A percentile compares a stretch with the other conserved stretches of the same genome.
phyloP scores from a whole-genome alignment of 1,139 yeast genomes.

The Sugiyamaella sp. region DNA sequence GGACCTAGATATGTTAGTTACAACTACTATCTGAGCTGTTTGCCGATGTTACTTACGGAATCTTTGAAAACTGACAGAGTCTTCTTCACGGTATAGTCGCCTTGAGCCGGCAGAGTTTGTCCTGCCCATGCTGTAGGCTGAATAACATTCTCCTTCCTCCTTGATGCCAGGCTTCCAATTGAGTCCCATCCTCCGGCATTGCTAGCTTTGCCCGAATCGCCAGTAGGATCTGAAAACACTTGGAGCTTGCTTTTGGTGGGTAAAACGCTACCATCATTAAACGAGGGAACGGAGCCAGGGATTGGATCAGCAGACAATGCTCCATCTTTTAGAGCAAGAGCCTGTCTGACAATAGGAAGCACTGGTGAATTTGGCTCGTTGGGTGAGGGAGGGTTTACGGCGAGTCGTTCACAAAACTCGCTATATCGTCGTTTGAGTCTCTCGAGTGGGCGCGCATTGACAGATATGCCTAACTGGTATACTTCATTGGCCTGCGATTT shows the following conservation, averaged over 20 bases:
- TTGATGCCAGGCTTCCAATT: conserved; percentile 53
- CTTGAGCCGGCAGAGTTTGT: conserved; percentile 48
- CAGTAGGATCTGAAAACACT: conserved; percentile 40
- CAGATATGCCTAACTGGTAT: conserved; percentile 60
- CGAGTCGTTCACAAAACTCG: conserved; percentile 51
- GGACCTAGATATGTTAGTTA: conserved; percentile 17
- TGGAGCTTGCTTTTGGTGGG: conserved; percentile 30
- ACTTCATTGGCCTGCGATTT: conserved; percentile 64
- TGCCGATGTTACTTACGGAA: conserved; percentile 26
- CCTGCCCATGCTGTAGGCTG: conserved; percentile 71
- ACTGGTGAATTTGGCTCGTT: conserved; percentile 45
- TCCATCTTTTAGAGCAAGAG: conserved; percentile 29
- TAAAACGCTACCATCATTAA: conserved; percentile 13
- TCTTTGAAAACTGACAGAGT: conserved; percentile 51
- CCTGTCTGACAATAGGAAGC: conserved; percentile 34
- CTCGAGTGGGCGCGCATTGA: conserved; percentile 63
- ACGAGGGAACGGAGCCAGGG: neutral
- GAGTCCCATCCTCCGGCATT: conserved; percentile 50
- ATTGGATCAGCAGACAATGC: conserved; percentile 1
- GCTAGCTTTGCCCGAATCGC: conserved; percentile 29
- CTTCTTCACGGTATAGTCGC: conserved; percentile 34
- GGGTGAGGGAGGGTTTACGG: conserved; percentile 36
- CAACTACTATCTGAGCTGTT: neutral
- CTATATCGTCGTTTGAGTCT: conserved; percentile 56
- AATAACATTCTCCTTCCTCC: conserved; percentile 67